Evolutionary conservation across 305 asterid genomes (phyloP), one percentile per base, ranked within the genome.

Genomic region (Plantago coronopus): DNA sequence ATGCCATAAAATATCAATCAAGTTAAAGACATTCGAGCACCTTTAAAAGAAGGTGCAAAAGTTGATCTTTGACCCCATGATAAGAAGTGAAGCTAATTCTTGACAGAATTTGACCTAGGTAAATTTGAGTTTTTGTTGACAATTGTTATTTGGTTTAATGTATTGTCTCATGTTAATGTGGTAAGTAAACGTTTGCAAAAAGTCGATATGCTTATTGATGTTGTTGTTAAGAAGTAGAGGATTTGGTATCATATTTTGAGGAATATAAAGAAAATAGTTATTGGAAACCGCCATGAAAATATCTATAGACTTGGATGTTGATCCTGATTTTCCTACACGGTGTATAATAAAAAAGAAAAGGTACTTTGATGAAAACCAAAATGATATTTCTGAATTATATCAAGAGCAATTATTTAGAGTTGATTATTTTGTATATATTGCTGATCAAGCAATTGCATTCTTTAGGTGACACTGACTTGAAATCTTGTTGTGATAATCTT

Each of bases 41-140:
- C 63, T 58, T 58, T 58, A 19, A 18, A 29, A 29, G 27, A 31
- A 58, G 63, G 38, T 12, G 12, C 63, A 31, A 14, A 37, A 38
- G 20, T n/a, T 20, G 63, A 34, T 58, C 11, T 14, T n/a, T 58
- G 34, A 40, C 0, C n/a, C 25, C 13, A 34, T 0, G 21, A 18
- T 58, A 58, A 37, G 27, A 37, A 31, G 25, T 40, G 63, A 58
- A 19, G 63, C 50, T 7, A 12, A 58, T 58, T 16, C 16, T 17
- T 58, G 25, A 31, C 11, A 3, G 23, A 47, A 17, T 17, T 5
- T 47, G 53, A 47, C 11, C 23, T 47, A 4, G 23, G 53, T 47
- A 20, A 47, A 5, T 47, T 47, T 47, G 53, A 47, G 22, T 47
- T 47, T 17, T 47, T 47, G 16, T 8, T 47, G 53, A 13, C 53